Base-by-base conservation (phyloP, 257 asterid genomes). In the Nicotiana sylvestris region DNA sequence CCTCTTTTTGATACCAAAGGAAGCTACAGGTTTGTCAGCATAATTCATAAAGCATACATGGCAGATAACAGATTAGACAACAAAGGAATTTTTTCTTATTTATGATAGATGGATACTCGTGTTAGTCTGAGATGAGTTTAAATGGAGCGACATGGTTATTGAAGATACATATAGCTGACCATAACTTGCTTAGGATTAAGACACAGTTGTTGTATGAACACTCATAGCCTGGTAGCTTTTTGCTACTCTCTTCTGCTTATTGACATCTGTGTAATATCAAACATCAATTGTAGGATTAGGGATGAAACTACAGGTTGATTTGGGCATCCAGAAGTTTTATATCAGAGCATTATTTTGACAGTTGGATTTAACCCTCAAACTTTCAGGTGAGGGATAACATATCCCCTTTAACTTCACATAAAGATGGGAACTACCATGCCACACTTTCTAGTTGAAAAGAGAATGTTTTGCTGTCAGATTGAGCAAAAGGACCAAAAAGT, bases 1-100 rank as follows among this genome's bases (percentile, higher is more conserved):
- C 90, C 87, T 93, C 8, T 93, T 91, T 89, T 85, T 95, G 91
- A 93, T 95, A 87, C 98, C 98, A 5, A 90, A 93, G 89, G 96
- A 89, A 80, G 98, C 95, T 82, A 92, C 98, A 46, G 98, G 97
- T 53, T 64, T 91, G 85, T 90, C 98, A 80, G 91, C 98, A 29
- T 91, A 95, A 90, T 80, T 81, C 84, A 82, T 64, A 78, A 43
- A 86, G 60, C 43, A 81, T 65, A 49, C 60, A 65, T 29, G 66
- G 66, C 76, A 65, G 77, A 29, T 51, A 49, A 51, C 80, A 76
- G 80, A 15, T 27, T 76, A 76, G 43, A 76, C 46, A 51, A 76
- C 39, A 16, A 51, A 3, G 61, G 11, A 6, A 53, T 37, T 37
- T 3, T 58, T 58, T 6, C 21, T 61, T 0, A 12, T 51, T 51